These are phyloP conservation scores for Aeschynomene evenia DNA, from an alignment of 306 rosid genomes.

Conservation along the genomic window DNA sequence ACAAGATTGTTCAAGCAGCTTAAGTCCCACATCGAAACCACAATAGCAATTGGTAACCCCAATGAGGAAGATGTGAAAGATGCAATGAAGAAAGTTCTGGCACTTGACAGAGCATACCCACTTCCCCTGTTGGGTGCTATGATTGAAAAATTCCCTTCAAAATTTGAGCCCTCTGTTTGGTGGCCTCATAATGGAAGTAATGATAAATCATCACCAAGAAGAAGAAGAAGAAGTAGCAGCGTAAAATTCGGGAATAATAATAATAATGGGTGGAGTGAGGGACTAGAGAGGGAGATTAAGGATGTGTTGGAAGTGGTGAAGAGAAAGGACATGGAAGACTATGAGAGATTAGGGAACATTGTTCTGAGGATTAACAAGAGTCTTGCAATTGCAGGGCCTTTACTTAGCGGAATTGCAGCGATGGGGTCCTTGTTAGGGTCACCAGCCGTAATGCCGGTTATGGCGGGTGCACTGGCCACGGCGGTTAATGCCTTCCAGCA, in stretches of 20 bases:
- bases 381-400: slow-evolving; percentile 71
- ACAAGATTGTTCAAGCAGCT: slow-evolving; percentile 64
- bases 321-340: slow-evolving; percentile 68
- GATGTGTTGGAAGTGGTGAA: slow-evolving; percentile 58
- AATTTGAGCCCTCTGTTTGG: slow-evolving; percentile 69
- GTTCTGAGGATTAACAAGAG: slow-evolving; percentile 59
- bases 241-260: not conserved
- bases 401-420: slow-evolving; percentile 67
- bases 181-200: too few species aligned
- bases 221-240: too few species aligned
- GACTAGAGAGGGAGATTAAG: slow-evolving; percentile 49
- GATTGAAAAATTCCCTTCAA: slow-evolving; percentile 75
- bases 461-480: slow-evolving; percentile 60
- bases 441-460: slow-evolving; percentile 36
- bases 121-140: slow-evolving; percentile 78
- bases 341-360: slow-evolving; percentile 71
- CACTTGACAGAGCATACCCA: slow-evolving; percentile 77
- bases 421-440: slow-evolving; percentile 53
- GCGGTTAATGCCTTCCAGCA: slow-evolving; percentile 58
- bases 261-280: slow-evolving; percentile 69
- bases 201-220: too few species aligned
- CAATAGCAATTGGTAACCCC: slow-evolving; percentile 32
- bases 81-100: slow-evolving; percentile 52
- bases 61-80: slow-evolving; percentile 46
- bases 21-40: slow-evolving; percentile 49